phyloP scores from a whole-genome alignment of 495 filamentous ascomycete species.

The Neurospora sp. region DNA sequence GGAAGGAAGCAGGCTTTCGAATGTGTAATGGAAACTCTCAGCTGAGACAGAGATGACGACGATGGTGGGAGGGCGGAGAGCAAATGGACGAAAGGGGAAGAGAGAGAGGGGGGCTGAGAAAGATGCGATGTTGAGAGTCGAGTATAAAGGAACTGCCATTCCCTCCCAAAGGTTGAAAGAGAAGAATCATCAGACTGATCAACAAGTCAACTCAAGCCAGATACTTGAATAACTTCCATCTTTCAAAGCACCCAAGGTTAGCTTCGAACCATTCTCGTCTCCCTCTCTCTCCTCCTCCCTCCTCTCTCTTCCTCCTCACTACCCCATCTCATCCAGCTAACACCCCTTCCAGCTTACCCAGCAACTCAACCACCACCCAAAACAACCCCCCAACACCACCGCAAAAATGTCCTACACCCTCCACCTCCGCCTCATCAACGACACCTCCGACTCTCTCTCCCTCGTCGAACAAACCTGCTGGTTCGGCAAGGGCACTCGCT shows the following conservation, averaged over 20 bases:
- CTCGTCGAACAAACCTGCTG: constrained; percentile 4
- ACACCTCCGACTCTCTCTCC: background rate
- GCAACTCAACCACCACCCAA: background rate
- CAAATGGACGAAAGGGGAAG: too few relatives aligned
- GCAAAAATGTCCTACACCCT: background rate
- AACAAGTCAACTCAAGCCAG: too few relatives aligned
- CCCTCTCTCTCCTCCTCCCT: background rate
- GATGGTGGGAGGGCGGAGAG: background rate
- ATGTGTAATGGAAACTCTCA: background rate
- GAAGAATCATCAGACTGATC: background rate
- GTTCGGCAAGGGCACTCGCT: constrained; percentile 1
- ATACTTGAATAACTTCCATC: too few relatives aligned
- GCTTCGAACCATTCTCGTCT: background rate
- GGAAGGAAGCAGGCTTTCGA: background rate
- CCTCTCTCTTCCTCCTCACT: too few relatives aligned
- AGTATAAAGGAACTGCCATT: background rate
- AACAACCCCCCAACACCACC: background rate
- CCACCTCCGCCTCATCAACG: constrained; percentile 4
- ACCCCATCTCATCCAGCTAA: background rate
- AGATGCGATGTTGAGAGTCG: background rate
- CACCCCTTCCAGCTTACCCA: background rate
- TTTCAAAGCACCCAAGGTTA: background rate
- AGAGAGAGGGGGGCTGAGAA: too few relatives aligned
- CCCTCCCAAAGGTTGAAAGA: background rate
- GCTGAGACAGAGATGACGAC: background rate